Conservation (phyloP, 495 filamentous ascomycete genomes). For the Tuber brumale region DNA sequence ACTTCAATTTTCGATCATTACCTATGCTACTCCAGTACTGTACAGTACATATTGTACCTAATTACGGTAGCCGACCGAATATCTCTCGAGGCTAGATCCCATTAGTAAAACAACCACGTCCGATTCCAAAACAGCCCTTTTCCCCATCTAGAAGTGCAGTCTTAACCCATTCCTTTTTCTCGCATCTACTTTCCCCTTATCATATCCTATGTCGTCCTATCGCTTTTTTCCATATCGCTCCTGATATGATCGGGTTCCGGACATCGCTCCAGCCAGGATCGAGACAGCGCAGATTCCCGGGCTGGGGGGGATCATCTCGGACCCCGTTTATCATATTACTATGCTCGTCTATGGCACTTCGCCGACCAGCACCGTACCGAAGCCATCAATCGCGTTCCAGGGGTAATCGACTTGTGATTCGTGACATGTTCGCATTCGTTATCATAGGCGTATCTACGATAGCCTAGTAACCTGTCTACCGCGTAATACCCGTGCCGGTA, state of each 20-base stretch:
- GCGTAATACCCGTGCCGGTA: too few species aligned
- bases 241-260: not conserved
- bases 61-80: too few species aligned
- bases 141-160: not conserved
- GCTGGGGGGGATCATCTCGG: not conserved
- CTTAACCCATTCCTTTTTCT: not conserved
- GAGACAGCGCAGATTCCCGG: not conserved
- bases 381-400: not conserved
- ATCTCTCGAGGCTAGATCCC: not conserved
- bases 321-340: not conserved
- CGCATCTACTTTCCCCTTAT: not conserved
- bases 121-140: not conserved
- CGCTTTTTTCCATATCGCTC: not conserved
- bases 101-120: not conserved
- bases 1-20: not conserved
- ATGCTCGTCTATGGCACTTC: not conserved
- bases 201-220: not conserved
- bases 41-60: too few species aligned
- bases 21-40: too few species aligned
- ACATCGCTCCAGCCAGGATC: not conserved
- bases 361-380: not conserved
- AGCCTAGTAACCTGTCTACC: too few species aligned
- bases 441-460: too few species aligned
- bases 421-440: too few species aligned
- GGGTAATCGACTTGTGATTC: not conserved